Evolutionary conservation across 2,329 filamentous ascomycete genomes (phyloP), one percentile per base, ranked within the genome.

Genomic region (Pyrenochaeta sp.): DNA sequence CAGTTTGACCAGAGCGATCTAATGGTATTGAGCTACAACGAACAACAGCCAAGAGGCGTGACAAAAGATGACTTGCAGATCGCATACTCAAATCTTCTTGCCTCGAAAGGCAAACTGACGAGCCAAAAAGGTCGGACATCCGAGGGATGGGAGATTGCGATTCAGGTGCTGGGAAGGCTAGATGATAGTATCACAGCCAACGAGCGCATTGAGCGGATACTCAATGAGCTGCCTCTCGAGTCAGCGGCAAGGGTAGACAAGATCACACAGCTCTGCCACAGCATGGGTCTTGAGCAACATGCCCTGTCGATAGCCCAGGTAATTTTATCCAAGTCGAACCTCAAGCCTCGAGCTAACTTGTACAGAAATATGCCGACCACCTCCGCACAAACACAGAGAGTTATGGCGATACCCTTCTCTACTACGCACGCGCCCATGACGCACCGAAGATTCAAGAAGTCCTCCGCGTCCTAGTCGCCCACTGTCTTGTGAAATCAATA

Each of bases 91-190:
- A 83, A 87, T 20, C 73, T 94, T 17, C 82, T 89, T 1, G 69
- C 77, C 5, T 51, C 64, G 12, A 78, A 83, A 48, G 78, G 81
- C 18, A 70, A 87, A 41, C 49, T 74, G 32, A 55, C 51, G 7
- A 67, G 62, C 52, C 47, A 51, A 20, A 66, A 76, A 51, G 69
- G 66, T 1, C 72, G 70, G 35, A 63, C 58, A 17, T 64, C 66
- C 6, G 88, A 93, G 64, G 93, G 94, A 7, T 98, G 94, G 94
- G 92, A 97, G 77, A 78, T 97, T 69, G 90, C 92, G 0, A 87
- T 97, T 37, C 87, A 92, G 54, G 85, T 97, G 10, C 81, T 97
- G 40, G 90, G 90, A 9, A 87, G 94, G 48, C 84, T 98, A 71
- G 90, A 96, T 68, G 87, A 92, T 54, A 81, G 84, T 0, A 81